Evolutionary conservation across 2,329 filamentous ascomycete genomes (phyloP).

Genomic region (Pestalotiopsis sp.): DNA sequence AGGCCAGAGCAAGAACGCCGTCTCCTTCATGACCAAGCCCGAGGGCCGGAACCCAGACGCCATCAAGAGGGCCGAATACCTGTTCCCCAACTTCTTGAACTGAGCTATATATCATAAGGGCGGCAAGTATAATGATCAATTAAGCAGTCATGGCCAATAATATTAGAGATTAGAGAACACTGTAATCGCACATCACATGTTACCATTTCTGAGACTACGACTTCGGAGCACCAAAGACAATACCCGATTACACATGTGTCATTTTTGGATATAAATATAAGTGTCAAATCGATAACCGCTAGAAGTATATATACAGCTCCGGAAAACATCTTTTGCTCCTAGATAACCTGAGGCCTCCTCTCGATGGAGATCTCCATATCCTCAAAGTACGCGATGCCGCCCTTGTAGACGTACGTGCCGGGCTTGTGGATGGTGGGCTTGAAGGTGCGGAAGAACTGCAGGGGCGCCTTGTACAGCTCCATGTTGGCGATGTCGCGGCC

Average conservation of each 20-base stretch:
- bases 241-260: not conserved
- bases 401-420: conserved; percentile 41
- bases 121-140: not conserved
- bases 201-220: not conserved
- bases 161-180: not conserved
- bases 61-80: conserved; percentile 78
- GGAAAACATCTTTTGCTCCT: not conserved
- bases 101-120: conserved; percentile 16
- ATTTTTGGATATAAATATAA: not conserved
- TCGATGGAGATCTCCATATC: conserved; percentile 41
- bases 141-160: not conserved
- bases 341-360: conserved; percentile 14
- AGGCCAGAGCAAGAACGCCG: conserved; percentile 75
- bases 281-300: not conserved
- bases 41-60: conserved; percentile 74
- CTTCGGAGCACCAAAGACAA: not conserved
- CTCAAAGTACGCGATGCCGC: conserved; percentile 43
- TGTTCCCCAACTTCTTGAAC: conserved; percentile 82
- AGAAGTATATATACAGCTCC: not conserved
- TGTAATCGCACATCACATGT: not conserved
- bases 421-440: conserved; percentile 33
- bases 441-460: conserved; percentile 45
- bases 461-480: conserved; percentile 52
- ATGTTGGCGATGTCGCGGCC: conserved; percentile 54
- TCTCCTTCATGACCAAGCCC: conserved; percentile 81